Evolutionary conservation across 2,329 filamentous ascomycete genomes (phyloP), one percentile per base, ranked within the genome.

Genomic region (Fusarium gaditjirri): DNA sequence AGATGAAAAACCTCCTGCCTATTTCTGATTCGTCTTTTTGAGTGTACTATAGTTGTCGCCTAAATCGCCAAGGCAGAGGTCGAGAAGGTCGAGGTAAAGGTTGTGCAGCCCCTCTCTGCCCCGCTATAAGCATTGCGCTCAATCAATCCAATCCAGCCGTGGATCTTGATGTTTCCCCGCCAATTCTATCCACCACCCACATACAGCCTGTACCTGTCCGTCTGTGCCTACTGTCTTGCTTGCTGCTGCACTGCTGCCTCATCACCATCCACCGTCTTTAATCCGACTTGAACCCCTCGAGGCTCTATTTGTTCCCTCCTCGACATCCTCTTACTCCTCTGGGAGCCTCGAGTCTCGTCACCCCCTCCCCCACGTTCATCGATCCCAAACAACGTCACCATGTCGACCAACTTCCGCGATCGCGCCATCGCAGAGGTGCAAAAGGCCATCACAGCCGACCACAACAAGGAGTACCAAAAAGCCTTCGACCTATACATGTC

Each of bases 351-450:
- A 67, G 33, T 27, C 49, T 25, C 49, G 33, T 38, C 33, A 38
- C 57, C 53, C 67, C 61, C 60, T 61, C 68, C 68, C 67, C 64
- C 73, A 54, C 75, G 61, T 64, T 61, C 65, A 61, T 60, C 54
- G 56, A 63, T 55, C 47, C 52, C 57, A 42, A 36, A 35, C 46
- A 64, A 67, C 68, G 70, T 79, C 84, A 86, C 79, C 78, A 98
- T 98, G 95, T 97, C 94, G 72, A 97, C 94, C 82, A 96, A 99
- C 85, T 99, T 98, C 82, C 91, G 98, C 79, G 95, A 95, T 79
- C 94, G 95, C 78, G 96, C 96, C 78, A 98, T 98, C 86, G 94
- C 97, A 80, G 92, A 93, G 83, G 95, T 99, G 79, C 97, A 97
- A 84, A 97, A 97, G 84, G 96, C 96, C 76, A 98, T 99, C 85